These are phyloP conservation scores for Mrakia hoshinonis DNA, from an alignment of 768 basidiomycete species.

Conservation along the genomic window DNA sequence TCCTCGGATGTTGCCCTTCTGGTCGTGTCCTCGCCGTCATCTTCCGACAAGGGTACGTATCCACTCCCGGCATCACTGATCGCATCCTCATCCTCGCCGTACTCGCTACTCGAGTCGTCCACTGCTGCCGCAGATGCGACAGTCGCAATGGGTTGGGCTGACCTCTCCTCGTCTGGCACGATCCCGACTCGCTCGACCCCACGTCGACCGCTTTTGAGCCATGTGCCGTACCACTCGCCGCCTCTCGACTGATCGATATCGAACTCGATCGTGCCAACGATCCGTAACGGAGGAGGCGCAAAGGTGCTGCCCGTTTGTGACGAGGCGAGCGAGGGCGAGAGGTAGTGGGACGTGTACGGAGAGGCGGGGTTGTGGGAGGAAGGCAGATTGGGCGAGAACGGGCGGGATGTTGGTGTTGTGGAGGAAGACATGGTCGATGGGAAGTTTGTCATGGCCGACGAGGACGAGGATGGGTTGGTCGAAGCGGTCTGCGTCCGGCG, in stretches of 20 bases:
- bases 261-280: constrained; percentile 10
- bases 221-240: background rate
- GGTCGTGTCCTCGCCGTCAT: background rate
- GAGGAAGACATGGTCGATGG: background rate
- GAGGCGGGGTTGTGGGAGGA: background rate
- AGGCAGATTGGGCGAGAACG: background rate
- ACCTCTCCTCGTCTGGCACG: background rate
- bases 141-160: too few relatives aligned
- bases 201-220: background rate
- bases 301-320: background rate
- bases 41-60: constrained; percentile 3
- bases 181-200: background rate
- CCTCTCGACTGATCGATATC: constrained; percentile 12
- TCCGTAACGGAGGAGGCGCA: constrained; percentile 12
- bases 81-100: background rate
- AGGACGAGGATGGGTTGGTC: background rate
- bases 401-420: background rate
- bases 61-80: constrained; percentile 13
- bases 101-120: background rate
- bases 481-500: background rate
- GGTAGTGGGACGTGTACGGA: background rate
- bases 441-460: background rate
- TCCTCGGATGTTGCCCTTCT: constrained; percentile 4
- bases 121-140: background rate
- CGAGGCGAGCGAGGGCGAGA: background rate